Conservation (phyloP, 1,139 yeast genomes). For the Blastobotrys arbuscula region DNA sequence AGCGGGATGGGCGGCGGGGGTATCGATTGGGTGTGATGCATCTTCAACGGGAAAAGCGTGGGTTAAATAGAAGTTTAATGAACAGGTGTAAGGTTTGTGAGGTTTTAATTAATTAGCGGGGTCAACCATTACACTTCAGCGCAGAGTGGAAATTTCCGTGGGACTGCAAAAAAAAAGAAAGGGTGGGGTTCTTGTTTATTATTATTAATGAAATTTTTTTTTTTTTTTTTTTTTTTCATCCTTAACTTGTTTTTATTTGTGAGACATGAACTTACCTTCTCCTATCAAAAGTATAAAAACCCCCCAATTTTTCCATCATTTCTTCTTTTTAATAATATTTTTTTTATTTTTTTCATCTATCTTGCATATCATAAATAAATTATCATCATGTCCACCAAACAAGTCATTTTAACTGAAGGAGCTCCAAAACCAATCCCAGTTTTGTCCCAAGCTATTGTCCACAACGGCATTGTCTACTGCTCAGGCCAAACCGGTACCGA, state of each 20-base stretch:
- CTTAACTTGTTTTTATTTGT: too few species aligned
- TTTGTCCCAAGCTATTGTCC: slow-evolving; percentile 45
- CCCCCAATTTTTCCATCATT: neutral
- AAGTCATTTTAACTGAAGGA: slow-evolving; percentile 20
- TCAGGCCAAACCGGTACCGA: slow-evolving; percentile 42
- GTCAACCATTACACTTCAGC: too few species aligned
- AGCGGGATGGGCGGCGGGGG: neutral
- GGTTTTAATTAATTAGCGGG: too few species aligned
- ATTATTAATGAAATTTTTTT: too few species aligned
- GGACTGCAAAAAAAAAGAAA: too few species aligned
- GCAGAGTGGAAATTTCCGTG: too few species aligned
- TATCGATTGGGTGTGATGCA: neutral
- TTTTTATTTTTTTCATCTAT: neutral
- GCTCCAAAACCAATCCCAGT: slow-evolving; percentile 29
- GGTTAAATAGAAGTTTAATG: too few species aligned
- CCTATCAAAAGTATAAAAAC: neutral
- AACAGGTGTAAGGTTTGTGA: too few species aligned
- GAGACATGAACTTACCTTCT: too few species aligned
- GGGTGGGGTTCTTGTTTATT: too few species aligned
- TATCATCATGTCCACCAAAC: slow-evolving; percentile 3
- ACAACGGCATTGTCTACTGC: slow-evolving; percentile 49
- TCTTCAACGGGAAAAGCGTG: too few species aligned
- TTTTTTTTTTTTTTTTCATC: too few species aligned
- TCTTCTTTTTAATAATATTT: neutral
- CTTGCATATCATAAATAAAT: neutral